Conservation (phyloP, 1,139 yeast species). For the Yamadazyma atlantica region DNA sequence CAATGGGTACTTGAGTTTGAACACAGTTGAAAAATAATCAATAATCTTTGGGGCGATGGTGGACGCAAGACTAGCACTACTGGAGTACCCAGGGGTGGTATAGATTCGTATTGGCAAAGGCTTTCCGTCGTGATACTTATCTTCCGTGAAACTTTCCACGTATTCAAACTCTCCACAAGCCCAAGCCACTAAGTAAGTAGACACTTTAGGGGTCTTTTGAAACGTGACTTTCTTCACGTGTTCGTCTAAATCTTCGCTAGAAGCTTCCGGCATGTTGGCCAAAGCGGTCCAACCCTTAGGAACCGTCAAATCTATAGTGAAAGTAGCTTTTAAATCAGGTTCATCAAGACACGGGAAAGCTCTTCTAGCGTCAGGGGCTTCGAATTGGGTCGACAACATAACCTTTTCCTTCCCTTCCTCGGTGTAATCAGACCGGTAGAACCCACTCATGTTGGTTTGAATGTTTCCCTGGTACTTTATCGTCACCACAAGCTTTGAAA, state of each 20-base stretch:
- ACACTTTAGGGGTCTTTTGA: constrained; percentile 64
- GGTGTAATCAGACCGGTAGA: constrained; percentile 73
- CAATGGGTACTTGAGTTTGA: constrained; percentile 66
- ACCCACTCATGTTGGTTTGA: constrained; percentile 70
- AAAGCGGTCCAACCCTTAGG: constrained; percentile 60
- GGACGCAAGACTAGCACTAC: constrained; percentile 65
- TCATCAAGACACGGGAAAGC: constrained; percentile 86
- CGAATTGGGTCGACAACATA: constrained; percentile 81
- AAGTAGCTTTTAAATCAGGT: constrained; percentile 74
- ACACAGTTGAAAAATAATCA: constrained; percentile 62
- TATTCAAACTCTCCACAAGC: constrained; percentile 75
- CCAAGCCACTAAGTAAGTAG: constrained; percentile 76
- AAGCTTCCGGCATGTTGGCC: constrained; percentile 67
- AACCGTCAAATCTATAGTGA: constrained; percentile 59
- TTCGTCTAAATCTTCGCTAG: constrained; percentile 11
- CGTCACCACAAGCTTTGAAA: constrained; percentile 22
- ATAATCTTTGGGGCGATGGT: constrained; percentile 66
- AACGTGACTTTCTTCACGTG: constrained; percentile 29
- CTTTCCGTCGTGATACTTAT: constrained; percentile 36
- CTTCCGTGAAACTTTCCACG: constrained; percentile 51
- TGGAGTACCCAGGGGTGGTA: constrained; percentile 66
- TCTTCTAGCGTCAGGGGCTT: constrained; percentile 81
- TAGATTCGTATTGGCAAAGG: constrained; percentile 74
- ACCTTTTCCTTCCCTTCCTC: constrained; percentile 60
- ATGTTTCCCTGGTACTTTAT: constrained; percentile 47